Percentiles rank a stretch among this genome's conserved stretches.
phyloP scores from a whole-genome alignment of 2,329 filamentous ascomycete genomes.

The Fusarium lateritium region DNA sequence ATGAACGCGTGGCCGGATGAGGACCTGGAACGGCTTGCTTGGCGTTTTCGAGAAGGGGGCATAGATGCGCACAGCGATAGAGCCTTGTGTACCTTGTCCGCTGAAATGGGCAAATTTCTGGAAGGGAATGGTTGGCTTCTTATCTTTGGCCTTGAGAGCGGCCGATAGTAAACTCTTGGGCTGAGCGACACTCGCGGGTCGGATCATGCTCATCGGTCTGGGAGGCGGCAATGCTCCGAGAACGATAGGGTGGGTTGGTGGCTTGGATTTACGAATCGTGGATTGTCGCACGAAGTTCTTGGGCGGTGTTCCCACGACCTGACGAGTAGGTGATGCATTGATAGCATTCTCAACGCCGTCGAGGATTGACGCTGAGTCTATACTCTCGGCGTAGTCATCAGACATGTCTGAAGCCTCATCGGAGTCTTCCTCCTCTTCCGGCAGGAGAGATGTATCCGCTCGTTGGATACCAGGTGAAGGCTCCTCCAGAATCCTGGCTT shows the following conservation, averaged over 20 bases:
- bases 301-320: slow-evolving; percentile 75
- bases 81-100: slow-evolving; percentile 83
- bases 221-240: slow-evolving; percentile 80
- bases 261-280: slow-evolving; percentile 74
- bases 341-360: slow-evolving; percentile 74
- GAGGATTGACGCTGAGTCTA: slow-evolving; percentile 80
- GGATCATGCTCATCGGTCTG: slow-evolving; percentile 74
- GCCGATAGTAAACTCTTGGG: slow-evolving; percentile 80
- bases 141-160: slow-evolving; percentile 79
- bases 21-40: slow-evolving; percentile 77
- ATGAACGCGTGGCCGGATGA: slow-evolving; percentile 78
- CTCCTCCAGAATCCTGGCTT: slow-evolving; percentile 58
- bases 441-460: slow-evolving; percentile 66
- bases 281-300: slow-evolving; percentile 73
- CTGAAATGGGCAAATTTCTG: slow-evolving; percentile 83
- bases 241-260: slow-evolving; percentile 68
- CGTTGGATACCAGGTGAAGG: slow-evolving; percentile 59
- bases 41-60: slow-evolving; percentile 78
- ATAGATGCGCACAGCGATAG: slow-evolving; percentile 83
- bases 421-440: slow-evolving; percentile 72
- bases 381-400: slow-evolving; percentile 75
- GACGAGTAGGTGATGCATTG: slow-evolving; percentile 67
- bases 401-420: slow-evolving; percentile 75
- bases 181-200: slow-evolving; percentile 76
- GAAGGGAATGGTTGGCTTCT: slow-evolving; percentile 78